A percentile compares a stretch with the other conserved stretches of the same genome.
Conservation (phyloP, 148 eudicot species). For the Fallopia convolvulus region DNA sequence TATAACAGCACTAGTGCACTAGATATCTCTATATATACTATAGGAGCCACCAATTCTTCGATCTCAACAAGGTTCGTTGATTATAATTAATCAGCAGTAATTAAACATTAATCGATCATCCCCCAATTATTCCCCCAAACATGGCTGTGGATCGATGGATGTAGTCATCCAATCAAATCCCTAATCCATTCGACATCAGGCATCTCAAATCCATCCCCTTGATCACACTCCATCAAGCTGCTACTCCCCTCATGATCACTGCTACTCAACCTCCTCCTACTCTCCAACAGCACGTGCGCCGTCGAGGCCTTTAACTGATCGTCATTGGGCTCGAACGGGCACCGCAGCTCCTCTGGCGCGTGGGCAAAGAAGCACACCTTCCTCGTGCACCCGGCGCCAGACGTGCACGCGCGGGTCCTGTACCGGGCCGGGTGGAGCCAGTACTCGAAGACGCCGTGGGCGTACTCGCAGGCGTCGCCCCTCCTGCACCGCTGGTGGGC, state of each 20-base stretch:
- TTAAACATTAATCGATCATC: no score
- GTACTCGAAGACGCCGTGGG: constrained; percentile 27
- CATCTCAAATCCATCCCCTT: neutral
- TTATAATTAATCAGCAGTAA: no score
- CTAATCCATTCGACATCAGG: constrained; percentile 10
- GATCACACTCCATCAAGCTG: neutral
- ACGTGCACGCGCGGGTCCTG: constrained; percentile 13
- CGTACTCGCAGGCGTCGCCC: constrained; percentile 18
- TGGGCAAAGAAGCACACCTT: constrained; percentile 17
- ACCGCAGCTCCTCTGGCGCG: constrained; percentile 1
- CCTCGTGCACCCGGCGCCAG: constrained; percentile 3
- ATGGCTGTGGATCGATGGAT: neutral
- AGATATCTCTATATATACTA: no score
- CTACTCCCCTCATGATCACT: neutral
- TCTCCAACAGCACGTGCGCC: neutral
- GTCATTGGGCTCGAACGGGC: neutral
- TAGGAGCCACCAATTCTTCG: neutral
- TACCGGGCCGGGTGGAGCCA: constrained; percentile 25
- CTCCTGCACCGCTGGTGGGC: constrained; percentile 9
- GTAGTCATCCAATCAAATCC: neutral
- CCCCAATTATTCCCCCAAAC: no score
- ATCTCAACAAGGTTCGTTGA: neutral
- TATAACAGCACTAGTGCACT: no score
- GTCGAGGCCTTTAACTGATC: neutral
- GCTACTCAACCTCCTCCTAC: neutral